A percentile compares a stretch with the other conserved stretches of the same genome.
Evolutionary conservation across 441 rosid genomes (phyloP).

Genomic region (Capsella rubella): DNA sequence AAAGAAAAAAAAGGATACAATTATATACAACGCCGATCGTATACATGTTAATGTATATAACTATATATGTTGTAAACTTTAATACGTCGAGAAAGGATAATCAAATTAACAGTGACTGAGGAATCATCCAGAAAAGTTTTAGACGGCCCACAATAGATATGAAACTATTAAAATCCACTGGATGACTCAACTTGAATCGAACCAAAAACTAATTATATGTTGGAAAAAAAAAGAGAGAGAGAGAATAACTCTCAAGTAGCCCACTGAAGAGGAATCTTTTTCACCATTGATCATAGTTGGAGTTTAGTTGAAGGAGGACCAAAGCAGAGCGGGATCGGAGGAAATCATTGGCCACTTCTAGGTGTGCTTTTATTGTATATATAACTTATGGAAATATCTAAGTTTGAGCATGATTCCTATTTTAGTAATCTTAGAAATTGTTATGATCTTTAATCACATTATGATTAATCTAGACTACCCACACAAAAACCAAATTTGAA

Average conservation of each 20-base stretch:
- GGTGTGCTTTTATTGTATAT: not conserved
- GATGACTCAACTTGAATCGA: not conserved
- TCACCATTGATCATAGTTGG: not conserved
- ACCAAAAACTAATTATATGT: not conserved
- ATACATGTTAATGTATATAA: not conserved
- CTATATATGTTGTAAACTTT: not conserved
- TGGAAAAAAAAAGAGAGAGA: not conserved
- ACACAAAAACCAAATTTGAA: no score
- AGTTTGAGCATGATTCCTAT: no score
- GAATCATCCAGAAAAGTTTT: not conserved
- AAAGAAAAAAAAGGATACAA: no score
- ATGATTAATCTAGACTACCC: no score
- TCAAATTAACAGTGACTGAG: not conserved
- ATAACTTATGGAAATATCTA: no score
- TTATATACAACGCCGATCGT: not conserved
- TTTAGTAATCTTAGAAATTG: no score
- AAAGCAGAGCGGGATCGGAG: not conserved
- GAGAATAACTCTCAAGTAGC: not conserved
- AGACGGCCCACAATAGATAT: not conserved
- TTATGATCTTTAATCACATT: no score
- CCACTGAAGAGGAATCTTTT: not conserved
- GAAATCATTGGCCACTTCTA: not conserved
- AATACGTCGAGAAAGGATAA: not conserved
- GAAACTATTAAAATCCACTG: not conserved
- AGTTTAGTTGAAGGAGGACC: not conserved